A percentile compares a stretch with the other conserved stretches of the same genome.
These are phyloP conservation scores for Dryadomyces sulphureus DNA, from an alignment of 2,329 filamentous ascomycete species.

Conservation along the genomic window DNA sequence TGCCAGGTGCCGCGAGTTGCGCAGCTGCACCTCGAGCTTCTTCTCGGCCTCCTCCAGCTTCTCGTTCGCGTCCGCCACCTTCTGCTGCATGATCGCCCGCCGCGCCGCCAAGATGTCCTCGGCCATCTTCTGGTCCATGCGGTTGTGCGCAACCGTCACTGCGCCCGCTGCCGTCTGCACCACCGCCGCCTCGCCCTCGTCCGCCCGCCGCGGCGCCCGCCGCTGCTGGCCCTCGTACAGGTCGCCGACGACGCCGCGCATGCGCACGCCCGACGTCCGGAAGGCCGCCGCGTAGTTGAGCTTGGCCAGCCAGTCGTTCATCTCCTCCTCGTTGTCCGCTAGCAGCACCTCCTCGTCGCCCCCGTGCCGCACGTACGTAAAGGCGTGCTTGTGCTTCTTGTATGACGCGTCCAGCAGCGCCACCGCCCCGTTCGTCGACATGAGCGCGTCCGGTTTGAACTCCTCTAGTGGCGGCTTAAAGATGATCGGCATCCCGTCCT, in stretches of 20 bases:
- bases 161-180: slow-evolving; percentile 60
- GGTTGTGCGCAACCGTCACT: slow-evolving; percentile 56
- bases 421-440: slow-evolving; percentile 88
- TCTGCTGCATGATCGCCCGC: slow-evolving; percentile 66
- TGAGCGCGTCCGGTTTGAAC: slow-evolving; percentile 86
- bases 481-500: slow-evolving; percentile 61
- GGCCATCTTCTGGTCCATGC: slow-evolving; percentile 67
- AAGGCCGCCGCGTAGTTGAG: slow-evolving; percentile 95
- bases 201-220: slow-evolving; percentile 56
- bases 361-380: slow-evolving; percentile 76
- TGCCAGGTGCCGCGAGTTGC: slow-evolving; percentile 81
- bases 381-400: slow-evolving; percentile 90
- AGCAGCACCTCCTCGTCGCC: slow-evolving; percentile 82
- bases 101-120: slow-evolving; percentile 75
- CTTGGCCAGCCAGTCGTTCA: slow-evolving; percentile 94
- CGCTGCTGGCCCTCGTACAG: slow-evolving; percentile 71
- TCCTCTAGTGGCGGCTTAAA: slow-evolving; percentile 83
- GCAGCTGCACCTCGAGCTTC: slow-evolving; percentile 66
- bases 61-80: slow-evolving; percentile 70
- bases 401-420: slow-evolving; percentile 76
- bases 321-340: slow-evolving; percentile 77
- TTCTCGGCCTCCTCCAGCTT: slow-evolving; percentile 59
- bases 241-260: slow-evolving; percentile 73
- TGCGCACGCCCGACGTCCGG: slow-evolving; percentile 76
- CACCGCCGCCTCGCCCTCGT: slow-evolving; percentile 39